Evolutionary conservation across 2,329 filamentous ascomycete genomes (phyloP).

Genomic region (Mollisiaceae sp.): DNA sequence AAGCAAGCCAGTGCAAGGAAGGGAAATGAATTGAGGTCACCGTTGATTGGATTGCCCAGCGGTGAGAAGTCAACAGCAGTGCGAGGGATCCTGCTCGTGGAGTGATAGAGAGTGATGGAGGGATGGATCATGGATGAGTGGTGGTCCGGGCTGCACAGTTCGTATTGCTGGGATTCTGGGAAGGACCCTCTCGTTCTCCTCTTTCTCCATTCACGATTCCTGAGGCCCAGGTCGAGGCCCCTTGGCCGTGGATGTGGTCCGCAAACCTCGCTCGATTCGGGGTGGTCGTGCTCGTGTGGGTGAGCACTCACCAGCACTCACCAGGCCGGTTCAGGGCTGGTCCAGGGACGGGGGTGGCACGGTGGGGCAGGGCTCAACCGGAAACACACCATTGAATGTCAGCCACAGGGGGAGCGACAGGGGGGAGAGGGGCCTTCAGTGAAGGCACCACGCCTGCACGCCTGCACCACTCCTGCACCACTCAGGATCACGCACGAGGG

Average conservation of each 20-base stretch:
- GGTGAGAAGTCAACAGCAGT: slow-evolving; percentile 10
- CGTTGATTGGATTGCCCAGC: slow-evolving; percentile 25
- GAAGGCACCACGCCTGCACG: neutral
- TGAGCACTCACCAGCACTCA: too few relatives aligned
- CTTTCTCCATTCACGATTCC: neutral
- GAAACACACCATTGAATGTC: slow-evolving; percentile 27
- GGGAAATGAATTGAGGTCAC: slow-evolving; percentile 18
- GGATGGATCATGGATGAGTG: neutral
- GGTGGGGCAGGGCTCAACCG: slow-evolving; percentile 23
- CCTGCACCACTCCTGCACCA: too few relatives aligned
- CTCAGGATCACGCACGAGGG: too few relatives aligned
- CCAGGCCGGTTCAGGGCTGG: neutral
- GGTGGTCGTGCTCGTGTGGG: neutral
- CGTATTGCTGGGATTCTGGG: slow-evolving; percentile 15
- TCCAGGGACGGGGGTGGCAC: neutral
- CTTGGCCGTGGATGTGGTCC: neutral
- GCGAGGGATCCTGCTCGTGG: slow-evolving; percentile 17
- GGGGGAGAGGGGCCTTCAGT: neutral
- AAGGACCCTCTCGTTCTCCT: neutral
- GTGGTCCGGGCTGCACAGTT: too few relatives aligned
- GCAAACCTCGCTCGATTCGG: neutral
- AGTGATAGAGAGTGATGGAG: neutral
- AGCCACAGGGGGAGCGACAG: neutral
- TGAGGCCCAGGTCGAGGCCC: too few relatives aligned
- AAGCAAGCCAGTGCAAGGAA: slow-evolving; percentile 12